These are phyloP conservation scores for Boletellus ananiceps DNA, from an alignment of 768 basidiomycete genomes.

Conservation along the genomic window DNA sequence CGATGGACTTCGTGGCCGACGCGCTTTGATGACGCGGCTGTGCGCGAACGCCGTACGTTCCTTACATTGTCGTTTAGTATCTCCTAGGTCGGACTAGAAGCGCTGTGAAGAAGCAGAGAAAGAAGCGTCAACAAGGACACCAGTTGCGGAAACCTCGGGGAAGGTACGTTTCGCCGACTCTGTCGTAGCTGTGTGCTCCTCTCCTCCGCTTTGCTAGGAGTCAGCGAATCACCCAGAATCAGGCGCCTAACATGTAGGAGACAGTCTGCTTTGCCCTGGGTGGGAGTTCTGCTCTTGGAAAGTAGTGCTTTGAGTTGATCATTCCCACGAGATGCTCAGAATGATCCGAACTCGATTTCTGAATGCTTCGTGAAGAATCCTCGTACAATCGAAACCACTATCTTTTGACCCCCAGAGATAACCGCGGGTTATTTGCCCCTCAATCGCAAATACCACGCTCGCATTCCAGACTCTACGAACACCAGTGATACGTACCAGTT, in stretches of 20 bases:
- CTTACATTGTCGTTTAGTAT: background rate
- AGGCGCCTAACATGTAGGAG: too few relatives aligned
- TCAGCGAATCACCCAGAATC: too few relatives aligned
- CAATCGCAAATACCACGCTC: background rate
- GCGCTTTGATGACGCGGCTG: too few relatives aligned
- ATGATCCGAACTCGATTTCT: background rate
- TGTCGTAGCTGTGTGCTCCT: background rate
- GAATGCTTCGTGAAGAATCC: background rate
- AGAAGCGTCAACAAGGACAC: background rate
- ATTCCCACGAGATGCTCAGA: background rate
- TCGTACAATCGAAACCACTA: background rate
- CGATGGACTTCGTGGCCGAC: too few relatives aligned
- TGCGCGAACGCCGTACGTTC: too few relatives aligned
- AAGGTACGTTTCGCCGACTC: background rate
- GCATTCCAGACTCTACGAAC: background rate
- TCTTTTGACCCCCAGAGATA: background rate
- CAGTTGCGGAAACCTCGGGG: background rate
- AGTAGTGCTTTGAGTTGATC: too few relatives aligned
- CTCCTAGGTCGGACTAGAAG: background rate
- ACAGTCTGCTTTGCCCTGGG: too few relatives aligned
- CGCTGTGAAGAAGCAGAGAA: background rate
- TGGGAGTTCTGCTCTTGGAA: background rate
- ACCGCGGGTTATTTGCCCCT: too few relatives aligned
- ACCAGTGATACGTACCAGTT: background rate
- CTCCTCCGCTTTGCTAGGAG: background rate